Conservation (phyloP, 2,329 filamentous ascomycete genomes). For the Paecilomyces variotii region DNA sequence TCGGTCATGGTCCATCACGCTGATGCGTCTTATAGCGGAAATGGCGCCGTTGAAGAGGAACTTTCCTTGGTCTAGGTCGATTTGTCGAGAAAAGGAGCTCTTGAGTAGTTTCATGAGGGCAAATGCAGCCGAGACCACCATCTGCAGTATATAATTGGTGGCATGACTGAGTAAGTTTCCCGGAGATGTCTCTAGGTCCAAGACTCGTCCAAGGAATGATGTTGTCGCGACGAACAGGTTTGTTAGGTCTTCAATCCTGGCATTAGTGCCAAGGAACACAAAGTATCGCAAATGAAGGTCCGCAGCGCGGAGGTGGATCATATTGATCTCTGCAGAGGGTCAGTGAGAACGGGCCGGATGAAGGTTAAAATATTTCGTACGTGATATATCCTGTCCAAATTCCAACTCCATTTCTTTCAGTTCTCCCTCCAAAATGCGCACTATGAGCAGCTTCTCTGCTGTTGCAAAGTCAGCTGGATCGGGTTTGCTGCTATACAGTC, state of each 20-base stretch:
- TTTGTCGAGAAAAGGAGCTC: slow-evolving; percentile 50
- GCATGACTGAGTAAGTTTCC: slow-evolving; percentile 45
- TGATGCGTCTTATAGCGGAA: slow-evolving; percentile 50
- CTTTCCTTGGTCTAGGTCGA: slow-evolving; percentile 47
- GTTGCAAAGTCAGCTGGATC: slow-evolving; percentile 43
- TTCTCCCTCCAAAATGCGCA: slow-evolving; percentile 37
- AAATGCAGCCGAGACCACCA: slow-evolving; percentile 56
- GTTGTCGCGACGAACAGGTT: slow-evolving; percentile 40
- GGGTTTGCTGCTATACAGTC: slow-evolving; percentile 48
- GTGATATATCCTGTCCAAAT: slow-evolving; percentile 29
- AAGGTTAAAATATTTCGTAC: slow-evolving; percentile 10
- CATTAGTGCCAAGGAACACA: slow-evolving; percentile 38
- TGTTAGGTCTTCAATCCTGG: slow-evolving; percentile 34
- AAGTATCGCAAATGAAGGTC: slow-evolving; percentile 39
- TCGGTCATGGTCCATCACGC: slow-evolving; percentile 55
- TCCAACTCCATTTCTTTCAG: slow-evolving; percentile 47
- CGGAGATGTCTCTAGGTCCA: slow-evolving; percentile 35
- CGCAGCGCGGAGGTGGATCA: slow-evolving; percentile 39
- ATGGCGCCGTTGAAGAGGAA: slow-evolving; percentile 52
- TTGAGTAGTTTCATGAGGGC: slow-evolving; percentile 57
- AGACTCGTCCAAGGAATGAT: slow-evolving; percentile 37
- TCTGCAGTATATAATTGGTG: slow-evolving; percentile 56
- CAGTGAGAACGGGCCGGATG: not conserved
- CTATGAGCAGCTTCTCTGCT: slow-evolving; percentile 34
- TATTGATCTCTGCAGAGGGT: slow-evolving; percentile 31